These are phyloP conservation scores for Parathielavia hyrcaniae DNA, from an alignment of 495 filamentous ascomycete species.

Conservation along the genomic window DNA sequence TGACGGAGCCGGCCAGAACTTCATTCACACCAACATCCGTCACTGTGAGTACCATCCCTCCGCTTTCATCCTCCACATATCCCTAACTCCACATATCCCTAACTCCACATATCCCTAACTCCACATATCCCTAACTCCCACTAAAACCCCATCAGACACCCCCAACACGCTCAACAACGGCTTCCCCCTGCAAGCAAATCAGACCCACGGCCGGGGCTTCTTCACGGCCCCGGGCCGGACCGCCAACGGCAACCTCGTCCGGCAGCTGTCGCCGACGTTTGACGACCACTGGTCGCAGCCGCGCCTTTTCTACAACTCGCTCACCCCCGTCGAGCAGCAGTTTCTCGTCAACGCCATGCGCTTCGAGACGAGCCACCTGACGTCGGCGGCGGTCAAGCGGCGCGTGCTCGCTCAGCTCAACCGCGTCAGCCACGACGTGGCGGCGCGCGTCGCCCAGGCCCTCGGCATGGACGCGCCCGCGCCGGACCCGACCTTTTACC, in stretches of 20 bases:
- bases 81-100: neutral
- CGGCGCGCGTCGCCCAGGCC: conserved; percentile 57
- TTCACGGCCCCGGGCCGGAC: conserved; percentile 60
- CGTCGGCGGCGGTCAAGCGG: conserved; percentile 49
- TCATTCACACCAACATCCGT: conserved; percentile 49
- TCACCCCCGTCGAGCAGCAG: conserved; percentile 63
- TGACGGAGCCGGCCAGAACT: conserved; percentile 51
- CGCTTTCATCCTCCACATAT: neutral
- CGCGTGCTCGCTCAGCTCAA: conserved; percentile 69
- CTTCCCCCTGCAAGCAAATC: conserved; percentile 62
- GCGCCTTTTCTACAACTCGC: conserved; percentile 71
- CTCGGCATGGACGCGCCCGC: conserved; percentile 53
- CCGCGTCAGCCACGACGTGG: conserved; percentile 62
- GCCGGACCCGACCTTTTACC: conserved; percentile 60
- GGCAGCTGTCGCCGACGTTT: conserved; percentile 59
- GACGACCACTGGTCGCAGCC: conserved; percentile 71
- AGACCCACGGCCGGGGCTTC: conserved; percentile 64
- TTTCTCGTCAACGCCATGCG: conserved; percentile 73
- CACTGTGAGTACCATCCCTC: conserved; percentile 31
- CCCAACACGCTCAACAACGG: conserved; percentile 63
- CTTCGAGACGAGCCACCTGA: conserved; percentile 61
- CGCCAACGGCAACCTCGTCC: conserved; percentile 50
- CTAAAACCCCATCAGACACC: conserved; percentile 38
- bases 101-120: neutral
- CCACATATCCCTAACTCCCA: conserved; percentile 7